A percentile compares a stretch with the other conserved stretches of the same genome.
Conservation (phyloP, 768 basidiomycete species). For the Inosperma sp. region DNA sequence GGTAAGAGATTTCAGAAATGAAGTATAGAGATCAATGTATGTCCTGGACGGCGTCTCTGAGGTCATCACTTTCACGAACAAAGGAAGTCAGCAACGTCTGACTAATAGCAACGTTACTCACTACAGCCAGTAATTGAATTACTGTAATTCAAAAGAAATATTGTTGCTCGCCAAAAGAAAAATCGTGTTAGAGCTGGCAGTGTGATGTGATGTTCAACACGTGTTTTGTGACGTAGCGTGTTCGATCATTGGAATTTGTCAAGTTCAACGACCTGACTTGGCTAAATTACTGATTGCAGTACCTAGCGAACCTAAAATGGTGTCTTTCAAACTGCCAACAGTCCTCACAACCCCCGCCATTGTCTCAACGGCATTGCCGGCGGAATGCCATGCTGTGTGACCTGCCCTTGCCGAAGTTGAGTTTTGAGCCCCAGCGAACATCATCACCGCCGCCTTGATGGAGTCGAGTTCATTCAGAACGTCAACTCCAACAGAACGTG, state of each 20-base stretch:
- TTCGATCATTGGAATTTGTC: too few species aligned
- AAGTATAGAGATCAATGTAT: background rate
- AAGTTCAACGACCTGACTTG: slow-evolving; percentile 13
- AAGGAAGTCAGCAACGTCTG: too few species aligned
- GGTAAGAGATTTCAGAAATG: background rate
- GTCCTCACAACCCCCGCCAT: slow-evolving; percentile 33
- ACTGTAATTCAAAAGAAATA: too few species aligned
- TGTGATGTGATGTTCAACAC: too few species aligned
- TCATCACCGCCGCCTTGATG: slow-evolving; percentile 82
- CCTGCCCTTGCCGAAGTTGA: slow-evolving; percentile 9
- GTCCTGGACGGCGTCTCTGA: background rate
- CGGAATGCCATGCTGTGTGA: slow-evolving; percentile 31
- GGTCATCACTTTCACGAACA: too few species aligned
- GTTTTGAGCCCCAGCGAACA: slow-evolving; percentile 55
- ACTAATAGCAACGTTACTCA: too few species aligned
- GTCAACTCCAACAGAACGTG: slow-evolving; percentile 82
- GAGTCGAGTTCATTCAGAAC: slow-evolving; percentile 85
- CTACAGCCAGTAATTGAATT: too few species aligned
- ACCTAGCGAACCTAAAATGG: slow-evolving; percentile 26
- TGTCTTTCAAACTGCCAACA: slow-evolving; percentile 26
- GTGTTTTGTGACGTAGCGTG: too few species aligned
- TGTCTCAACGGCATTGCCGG: slow-evolving; percentile 45
- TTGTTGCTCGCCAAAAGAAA: too few species aligned
- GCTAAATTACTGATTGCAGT: slow-evolving; percentile 28
- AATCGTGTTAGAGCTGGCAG: too few species aligned